A percentile compares a stretch with the other conserved stretches of the same genome.
Evolutionary conservation across 2,329 filamentous ascomycete genomes (phyloP).

Genomic region (Ophiostoma ulmi): DNA sequence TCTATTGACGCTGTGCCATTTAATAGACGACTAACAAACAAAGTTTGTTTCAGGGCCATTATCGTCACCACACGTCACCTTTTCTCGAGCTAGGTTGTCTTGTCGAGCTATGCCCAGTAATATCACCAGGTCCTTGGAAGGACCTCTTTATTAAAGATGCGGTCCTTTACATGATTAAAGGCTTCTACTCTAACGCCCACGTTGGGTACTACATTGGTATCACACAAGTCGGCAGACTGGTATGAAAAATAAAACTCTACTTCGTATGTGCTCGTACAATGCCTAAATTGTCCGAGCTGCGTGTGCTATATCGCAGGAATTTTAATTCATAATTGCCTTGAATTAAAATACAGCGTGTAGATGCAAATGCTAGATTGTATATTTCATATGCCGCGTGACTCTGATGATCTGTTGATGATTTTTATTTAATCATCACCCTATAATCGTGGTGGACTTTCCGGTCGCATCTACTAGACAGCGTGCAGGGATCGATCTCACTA

Average conservation of each 20-base stretch:
- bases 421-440: background rate
- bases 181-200: too few relatives aligned
- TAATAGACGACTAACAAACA: background rate
- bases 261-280: background rate
- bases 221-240: too few relatives aligned
- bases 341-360: too few relatives aligned
- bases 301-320: background rate
- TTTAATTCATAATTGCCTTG: background rate
- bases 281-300: background rate
- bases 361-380: background rate
- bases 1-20: too few relatives aligned
- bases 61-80: background rate
- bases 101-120: background rate
- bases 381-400: background rate
- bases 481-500: constrained; percentile 7
- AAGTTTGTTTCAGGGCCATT: background rate
- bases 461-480: background rate
- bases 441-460: background rate
- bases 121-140: constrained; percentile 3
- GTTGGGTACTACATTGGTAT: too few relatives aligned
- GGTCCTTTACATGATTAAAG: background rate
- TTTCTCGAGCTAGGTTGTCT: background rate
- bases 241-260: background rate
- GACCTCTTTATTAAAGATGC: background rate
- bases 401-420: background rate